Evolutionary conservation across 306 rosid genomes (phyloP).

Genomic region (Cucumis hystrix): DNA sequence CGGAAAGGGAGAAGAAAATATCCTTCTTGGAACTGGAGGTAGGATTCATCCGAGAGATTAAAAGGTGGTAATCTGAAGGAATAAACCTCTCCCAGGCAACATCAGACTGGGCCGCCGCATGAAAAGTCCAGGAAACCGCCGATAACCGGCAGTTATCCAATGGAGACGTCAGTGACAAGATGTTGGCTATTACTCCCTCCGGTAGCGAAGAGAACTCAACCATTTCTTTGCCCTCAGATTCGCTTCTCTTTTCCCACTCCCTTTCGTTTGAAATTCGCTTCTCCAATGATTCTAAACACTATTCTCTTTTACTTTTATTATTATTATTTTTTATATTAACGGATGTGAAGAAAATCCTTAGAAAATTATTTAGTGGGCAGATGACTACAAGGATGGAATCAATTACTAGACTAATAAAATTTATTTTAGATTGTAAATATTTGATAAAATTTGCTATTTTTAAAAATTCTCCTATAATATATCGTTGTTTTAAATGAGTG

Average conservation of each 20-base stretch:
- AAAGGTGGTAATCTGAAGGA: neutral
- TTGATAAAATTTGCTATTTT: too few relatives aligned
- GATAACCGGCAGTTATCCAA: neutral
- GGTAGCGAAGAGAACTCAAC: neutral
- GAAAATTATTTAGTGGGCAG: too few relatives aligned
- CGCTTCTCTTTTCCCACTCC: neutral
- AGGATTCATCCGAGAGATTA: neutral
- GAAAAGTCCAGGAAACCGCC: neutral
- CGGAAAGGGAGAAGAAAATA: neutral
- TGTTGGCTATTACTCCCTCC: constrained; percentile 3
- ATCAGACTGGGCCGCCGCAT: constrained; percentile 3
- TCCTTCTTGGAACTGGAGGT: constrained; percentile 1
- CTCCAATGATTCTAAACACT: too few relatives aligned
- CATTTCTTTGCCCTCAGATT: neutral
- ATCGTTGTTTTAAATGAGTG: too few relatives aligned
- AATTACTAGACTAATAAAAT: too few relatives aligned
- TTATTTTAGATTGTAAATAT: too few relatives aligned
- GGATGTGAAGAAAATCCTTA: too few relatives aligned
- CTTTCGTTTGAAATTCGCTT: too few relatives aligned
- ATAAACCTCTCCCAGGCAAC: neutral
- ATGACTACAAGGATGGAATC: too few relatives aligned
- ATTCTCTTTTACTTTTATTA: too few relatives aligned
- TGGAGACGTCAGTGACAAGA: neutral
- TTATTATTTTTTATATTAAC: too few relatives aligned
- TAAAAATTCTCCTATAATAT: too few relatives aligned